These are phyloP conservation scores for Sclerotinia borealis DNA, from an alignment of 2,329 filamentous ascomycete species.

Conservation along the genomic window DNA sequence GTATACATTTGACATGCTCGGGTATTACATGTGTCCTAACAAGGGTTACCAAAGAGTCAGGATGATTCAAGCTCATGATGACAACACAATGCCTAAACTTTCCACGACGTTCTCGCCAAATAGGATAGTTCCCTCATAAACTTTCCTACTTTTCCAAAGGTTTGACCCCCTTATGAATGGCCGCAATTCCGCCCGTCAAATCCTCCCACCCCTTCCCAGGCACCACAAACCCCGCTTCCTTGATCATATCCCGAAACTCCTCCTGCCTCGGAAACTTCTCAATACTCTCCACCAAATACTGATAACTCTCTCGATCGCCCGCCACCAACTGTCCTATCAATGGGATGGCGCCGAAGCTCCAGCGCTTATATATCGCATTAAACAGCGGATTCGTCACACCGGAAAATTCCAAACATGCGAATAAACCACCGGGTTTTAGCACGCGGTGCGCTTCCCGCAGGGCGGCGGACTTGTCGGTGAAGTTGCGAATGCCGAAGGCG, in stretches of 20 bases:
- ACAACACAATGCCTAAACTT: constrained; percentile 1
- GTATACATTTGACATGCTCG: neutral
- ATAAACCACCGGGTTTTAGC: constrained; percentile 88
- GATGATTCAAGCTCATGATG: constrained; percentile 7
- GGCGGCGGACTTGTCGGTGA: constrained; percentile 82
- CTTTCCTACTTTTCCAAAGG: constrained; percentile 37
- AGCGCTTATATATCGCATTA: constrained; percentile 84
- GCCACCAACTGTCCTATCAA: constrained; percentile 93
- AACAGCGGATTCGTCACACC: constrained; percentile 69
- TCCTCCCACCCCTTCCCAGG: constrained; percentile 83
- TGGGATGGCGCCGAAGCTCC: constrained; percentile 92
- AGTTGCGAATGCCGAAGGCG: constrained; percentile 95
- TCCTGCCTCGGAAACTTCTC: constrained; percentile 84
- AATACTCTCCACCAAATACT: constrained; percentile 98
- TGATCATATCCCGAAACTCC: constrained; percentile 78
- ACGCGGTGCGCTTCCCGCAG: constrained; percentile 80
- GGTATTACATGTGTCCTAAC: neutral
- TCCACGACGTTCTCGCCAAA: constrained; percentile 3
- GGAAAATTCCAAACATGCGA: constrained; percentile 93
- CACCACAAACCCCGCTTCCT: constrained; percentile 76
- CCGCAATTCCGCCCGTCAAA: constrained; percentile 84
- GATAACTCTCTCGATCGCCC: constrained; percentile 90
- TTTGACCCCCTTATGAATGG: constrained; percentile 96
- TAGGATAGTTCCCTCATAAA: neutral
- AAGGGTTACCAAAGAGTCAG: neutral